Base-by-base conservation (phyloP, 116 monocot genomes). In the Iris pallida region DNA sequence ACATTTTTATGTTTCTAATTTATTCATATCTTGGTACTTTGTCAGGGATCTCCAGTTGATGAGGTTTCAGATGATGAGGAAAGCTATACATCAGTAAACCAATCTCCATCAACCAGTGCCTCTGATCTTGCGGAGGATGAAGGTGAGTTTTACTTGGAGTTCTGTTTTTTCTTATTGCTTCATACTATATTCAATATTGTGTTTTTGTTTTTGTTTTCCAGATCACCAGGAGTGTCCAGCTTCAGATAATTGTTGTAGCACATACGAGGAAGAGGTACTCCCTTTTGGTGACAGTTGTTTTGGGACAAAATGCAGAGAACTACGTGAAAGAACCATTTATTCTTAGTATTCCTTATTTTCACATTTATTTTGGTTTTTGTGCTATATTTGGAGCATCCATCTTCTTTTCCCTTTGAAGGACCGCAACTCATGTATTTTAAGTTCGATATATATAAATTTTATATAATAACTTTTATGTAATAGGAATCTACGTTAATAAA, bases 31-130 rank as follows among this genome's bases (percentile, higher is more conserved):
- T 60, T 57, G 61, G n/a, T 55, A 18, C 63, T 77, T 52, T 71
- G 47, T 56, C 63, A 88, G 88, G 68, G 62, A 68, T 64, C 64
- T 44, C 16, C 43, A 48, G 68, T 69, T 68, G 78, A 80, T 80
- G 59, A 71, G 63, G 63, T 68, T 63, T 76, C 86, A 55, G 76
- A 82, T 58, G 81, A 78, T 42, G 83, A 83, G 61, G 80, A 70
- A 66, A 68, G 72, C 63, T 78, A 49, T 56, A 43, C 52, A 4
- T 76, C 75, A 9, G 20, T 15, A 42, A 67, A 78, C 20, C 48
- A 63, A 59, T 70, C 73, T 69, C 47, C 69, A 42, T 76, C 83
- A 42, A 75, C 57, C 53, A 49, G 65, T n/a, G 67, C 64, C 71
- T 74, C 74, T 53, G 78, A 88, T 80, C 59, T 67, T 53, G 55